These are phyloP conservation scores for Botrytis sinoallii DNA, from an alignment of 2,329 filamentous ascomycete species.

Conservation along the genomic window DNA sequence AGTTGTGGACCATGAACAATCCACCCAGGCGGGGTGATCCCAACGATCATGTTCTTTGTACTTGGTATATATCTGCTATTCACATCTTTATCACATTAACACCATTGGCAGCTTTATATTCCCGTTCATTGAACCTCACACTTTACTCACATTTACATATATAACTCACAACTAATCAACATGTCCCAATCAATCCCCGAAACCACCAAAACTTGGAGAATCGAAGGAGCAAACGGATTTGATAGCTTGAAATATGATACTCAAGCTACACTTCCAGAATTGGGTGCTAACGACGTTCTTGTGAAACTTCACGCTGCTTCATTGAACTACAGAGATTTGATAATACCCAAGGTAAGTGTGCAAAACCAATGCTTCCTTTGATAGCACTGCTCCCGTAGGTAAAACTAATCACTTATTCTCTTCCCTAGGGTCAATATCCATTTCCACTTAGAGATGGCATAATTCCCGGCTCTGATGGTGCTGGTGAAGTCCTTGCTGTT, in stretches of 20 bases:
- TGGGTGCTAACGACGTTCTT: conserved; percentile 53
- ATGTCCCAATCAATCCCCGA: conserved; percentile 32
- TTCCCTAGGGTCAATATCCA: conserved; percentile 31
- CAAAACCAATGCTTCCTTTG: too few relatives aligned
- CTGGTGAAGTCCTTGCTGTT: conserved; percentile 48
- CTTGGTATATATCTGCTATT: not conserved
- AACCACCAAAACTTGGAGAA: conserved; percentile 44
- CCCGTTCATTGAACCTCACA: not conserved
- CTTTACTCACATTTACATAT: not conserved
- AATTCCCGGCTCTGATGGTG: conserved; percentile 42
- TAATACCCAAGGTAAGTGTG: conserved; percentile 37
- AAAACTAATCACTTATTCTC: not conserved
- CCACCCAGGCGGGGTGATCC: not conserved
- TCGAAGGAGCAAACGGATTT: conserved; percentile 49
- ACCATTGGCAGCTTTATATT: not conserved
- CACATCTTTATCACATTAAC: not conserved
- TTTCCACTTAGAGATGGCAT: conserved; percentile 29
- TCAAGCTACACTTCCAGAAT: conserved; percentile 39
- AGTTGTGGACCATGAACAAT: not conserved
- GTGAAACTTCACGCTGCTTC: conserved; percentile 47
- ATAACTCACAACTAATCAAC: not conserved
- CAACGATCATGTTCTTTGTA: not conserved
- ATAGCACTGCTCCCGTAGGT: not conserved
- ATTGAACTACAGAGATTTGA: conserved; percentile 42
- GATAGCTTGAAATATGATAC: conserved; percentile 45